Conservation (phyloP, 768 basidiomycete genomes). For the Trametes coccinea region DNA sequence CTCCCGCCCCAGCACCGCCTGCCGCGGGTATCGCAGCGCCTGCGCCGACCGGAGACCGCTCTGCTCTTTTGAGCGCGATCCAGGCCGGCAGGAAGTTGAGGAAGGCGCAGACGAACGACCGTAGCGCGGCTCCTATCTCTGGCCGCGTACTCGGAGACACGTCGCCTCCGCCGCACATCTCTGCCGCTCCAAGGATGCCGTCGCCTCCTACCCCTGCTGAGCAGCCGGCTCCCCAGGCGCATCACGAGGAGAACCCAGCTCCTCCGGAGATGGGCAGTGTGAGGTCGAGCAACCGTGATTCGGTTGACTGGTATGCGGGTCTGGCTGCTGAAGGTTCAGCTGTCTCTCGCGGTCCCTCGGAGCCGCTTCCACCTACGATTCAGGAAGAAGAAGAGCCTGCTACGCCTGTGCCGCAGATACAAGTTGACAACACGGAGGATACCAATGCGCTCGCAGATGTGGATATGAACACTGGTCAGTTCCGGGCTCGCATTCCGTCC, state of each 20-base stretch:
- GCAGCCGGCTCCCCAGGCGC: constrained; percentile 32
- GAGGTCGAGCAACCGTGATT: constrained; percentile 60
- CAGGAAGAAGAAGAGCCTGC: constrained; percentile 64
- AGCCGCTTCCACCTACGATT: constrained; percentile 47
- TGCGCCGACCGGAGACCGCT: constrained; percentile 49
- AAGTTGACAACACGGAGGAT: constrained; percentile 44
- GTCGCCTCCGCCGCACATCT: constrained; percentile 71
- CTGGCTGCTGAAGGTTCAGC: constrained; percentile 72
- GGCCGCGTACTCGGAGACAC: constrained; percentile 80
- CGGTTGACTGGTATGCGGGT: constrained; percentile 89
- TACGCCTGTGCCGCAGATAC: constrained; percentile 52
- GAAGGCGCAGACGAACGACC: constrained; percentile 82
- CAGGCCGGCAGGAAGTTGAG: constrained; percentile 70
- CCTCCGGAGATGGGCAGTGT: constrained; percentile 18
- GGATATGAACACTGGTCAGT: constrained; percentile 60
- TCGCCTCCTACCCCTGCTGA: constrained; percentile 40
- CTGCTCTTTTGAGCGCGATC: constrained; percentile 77
- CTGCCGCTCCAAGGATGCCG: constrained; percentile 41
- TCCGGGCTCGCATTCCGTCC: constrained; percentile 7
- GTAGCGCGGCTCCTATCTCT: constrained; percentile 65
- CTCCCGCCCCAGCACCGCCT: constrained; percentile 34
- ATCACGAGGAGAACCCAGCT: constrained; percentile 24
- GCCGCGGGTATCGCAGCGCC: constrained; percentile 34
- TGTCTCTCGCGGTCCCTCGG: constrained; percentile 35
- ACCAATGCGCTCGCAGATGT: constrained; percentile 68